Evolutionary conservation across 306 rosid species (phyloP), one percentile per base, ranked within the genome.

Genomic region (Cucumis hystrix): DNA sequence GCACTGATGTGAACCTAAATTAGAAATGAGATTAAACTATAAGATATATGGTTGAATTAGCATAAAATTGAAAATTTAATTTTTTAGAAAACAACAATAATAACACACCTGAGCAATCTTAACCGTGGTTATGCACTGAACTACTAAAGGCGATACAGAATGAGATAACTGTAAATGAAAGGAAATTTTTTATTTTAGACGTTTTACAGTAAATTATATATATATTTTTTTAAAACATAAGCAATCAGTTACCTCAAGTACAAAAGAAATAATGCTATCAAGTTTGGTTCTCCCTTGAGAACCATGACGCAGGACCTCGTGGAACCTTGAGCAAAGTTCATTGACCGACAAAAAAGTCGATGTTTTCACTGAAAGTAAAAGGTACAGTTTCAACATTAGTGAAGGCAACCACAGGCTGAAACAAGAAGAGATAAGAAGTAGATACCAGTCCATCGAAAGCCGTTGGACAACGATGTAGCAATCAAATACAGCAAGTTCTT

Each of bases 361-460:
- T 45, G 89, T 88, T 94, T 94, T 94, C 82, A 92, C 98, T 92
- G 96, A 85, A 62, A 75, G 37, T 28, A 43, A 72, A 23, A 30
- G 28, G 10, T 8, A 49, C 75, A 28, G 39, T 47, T 72, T 51
- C 23, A 51, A 51, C 16, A 72, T 47, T n/a, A 51, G 16, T 9
- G 25, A 51, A 72, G 61, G 23, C 8, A 51, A 51, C 61, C 15
- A 72, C 15, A 21, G 28, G 78, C 41, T 6, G 37, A 68, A 37
- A 76, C 25, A 23, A 74, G 70, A 60, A 75, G 45, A 78, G 59
- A 78, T 68, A 23, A 39, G 74, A 69, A 62, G 74, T 82, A 64
- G 80, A 45, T 89, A 94, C 98, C 98, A 47, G 93, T 86, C 98
- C 98, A 92, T 83, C 90, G 89, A 84, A 88, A 84, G 64, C 86